Evolutionary conservation across 305 asterid genomes (phyloP).

Genomic region (Fraxinus latifolia): DNA sequence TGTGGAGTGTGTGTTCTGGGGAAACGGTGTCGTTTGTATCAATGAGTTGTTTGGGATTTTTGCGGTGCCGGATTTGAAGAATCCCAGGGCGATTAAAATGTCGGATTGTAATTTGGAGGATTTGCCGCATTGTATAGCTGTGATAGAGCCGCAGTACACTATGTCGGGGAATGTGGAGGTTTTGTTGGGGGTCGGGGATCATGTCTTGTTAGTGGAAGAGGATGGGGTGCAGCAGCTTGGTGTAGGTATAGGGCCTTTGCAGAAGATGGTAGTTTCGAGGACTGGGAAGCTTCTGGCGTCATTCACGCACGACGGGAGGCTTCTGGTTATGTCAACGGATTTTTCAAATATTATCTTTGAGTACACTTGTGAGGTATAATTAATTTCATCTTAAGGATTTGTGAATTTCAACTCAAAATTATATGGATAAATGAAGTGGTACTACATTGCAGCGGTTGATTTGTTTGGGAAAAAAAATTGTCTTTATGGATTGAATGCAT

Average conservation of each 20-base stretch:
- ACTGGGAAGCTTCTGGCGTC: conserved; percentile 81
- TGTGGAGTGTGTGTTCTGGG: conserved; percentile 88
- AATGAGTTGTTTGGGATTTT: conserved; percentile 73
- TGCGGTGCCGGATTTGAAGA: conserved; percentile 69
- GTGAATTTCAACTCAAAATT: background rate
- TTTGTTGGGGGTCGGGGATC: conserved; percentile 71
- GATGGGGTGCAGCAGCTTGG: conserved; percentile 81
- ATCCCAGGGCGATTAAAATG: conserved; percentile 56
- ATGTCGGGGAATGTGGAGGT: conserved; percentile 96
- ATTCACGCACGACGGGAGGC: conserved; percentile 87
- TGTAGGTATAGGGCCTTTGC: conserved; percentile 71
- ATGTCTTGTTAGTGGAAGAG: conserved; percentile 78
- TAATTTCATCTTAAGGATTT: background rate
- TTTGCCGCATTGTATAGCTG: conserved; percentile 85
- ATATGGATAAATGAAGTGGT: background rate
- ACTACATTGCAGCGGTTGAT: background rate
- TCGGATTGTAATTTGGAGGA: conserved; percentile 81
- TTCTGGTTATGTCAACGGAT: conserved; percentile 74
- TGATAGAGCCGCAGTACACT: conserved; percentile 89
- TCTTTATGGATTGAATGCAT: background rate
- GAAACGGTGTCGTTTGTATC: conserved; percentile 81
- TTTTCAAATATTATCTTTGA: conserved; percentile 66
- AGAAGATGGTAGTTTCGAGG: conserved; percentile 86
- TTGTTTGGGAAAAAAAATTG: background rate
- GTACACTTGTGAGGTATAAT: conserved; percentile 72